Evolutionary conservation across 164 flowering plant species (phyloP).

Genomic region (Aristolochia fimbriata): DNA sequence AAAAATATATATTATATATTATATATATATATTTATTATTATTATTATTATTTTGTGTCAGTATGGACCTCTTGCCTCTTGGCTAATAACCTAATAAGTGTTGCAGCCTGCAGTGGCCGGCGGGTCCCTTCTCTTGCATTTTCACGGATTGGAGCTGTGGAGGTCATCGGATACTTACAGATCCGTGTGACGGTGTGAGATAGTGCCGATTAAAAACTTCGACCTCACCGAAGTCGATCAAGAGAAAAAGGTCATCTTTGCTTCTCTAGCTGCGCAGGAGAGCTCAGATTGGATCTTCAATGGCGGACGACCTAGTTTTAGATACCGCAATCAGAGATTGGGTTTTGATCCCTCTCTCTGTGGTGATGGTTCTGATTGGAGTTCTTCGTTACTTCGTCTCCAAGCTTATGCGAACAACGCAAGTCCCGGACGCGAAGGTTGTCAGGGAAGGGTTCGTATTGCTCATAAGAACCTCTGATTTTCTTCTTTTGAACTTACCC

Average conservation of each 20-base stretch:
- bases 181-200: too few species aligned
- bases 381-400: slow-evolving; percentile 87
- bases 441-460: slow-evolving; percentile 73
- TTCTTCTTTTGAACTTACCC: background rate
- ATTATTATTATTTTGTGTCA: too few species aligned
- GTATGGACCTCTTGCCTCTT: too few species aligned
- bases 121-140: too few species aligned
- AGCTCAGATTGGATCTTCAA: slow-evolving; percentile 8
- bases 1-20: too few species aligned
- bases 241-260: background rate
- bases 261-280: too few species aligned
- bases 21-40: too few species aligned
- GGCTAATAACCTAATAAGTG: too few species aligned
- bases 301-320: slow-evolving; percentile 96
- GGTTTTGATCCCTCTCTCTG: slow-evolving; percentile 91
- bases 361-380: slow-evolving; percentile 93
- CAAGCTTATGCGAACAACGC: slow-evolving; percentile 84
- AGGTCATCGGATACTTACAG: too few species aligned
- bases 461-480: background rate
- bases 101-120: too few species aligned
- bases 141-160: too few species aligned
- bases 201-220: too few species aligned
- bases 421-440: slow-evolving; percentile 67
- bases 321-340: slow-evolving; percentile 97
- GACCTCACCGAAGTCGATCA: background rate